A percentile compares a stretch with the other conserved stretches of the same genome.
phyloP scores from a whole-genome alignment of 306 rosid species.

The Quercus glauca region DNA sequence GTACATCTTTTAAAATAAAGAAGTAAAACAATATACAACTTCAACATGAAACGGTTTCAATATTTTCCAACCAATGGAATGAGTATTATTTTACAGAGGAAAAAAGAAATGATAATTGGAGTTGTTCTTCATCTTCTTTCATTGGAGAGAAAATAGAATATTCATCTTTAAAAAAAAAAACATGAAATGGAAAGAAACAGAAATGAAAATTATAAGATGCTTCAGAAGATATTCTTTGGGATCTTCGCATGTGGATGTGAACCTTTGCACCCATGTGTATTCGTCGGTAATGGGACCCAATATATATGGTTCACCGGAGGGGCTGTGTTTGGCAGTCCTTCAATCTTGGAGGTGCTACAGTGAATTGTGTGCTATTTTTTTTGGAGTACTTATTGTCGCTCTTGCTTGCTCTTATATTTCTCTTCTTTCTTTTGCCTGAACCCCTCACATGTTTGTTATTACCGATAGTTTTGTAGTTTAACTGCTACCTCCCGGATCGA shows the following conservation, averaged over 20 bases:
- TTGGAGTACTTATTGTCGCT: background rate
- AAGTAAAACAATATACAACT: background rate
- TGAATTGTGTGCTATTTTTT: background rate
- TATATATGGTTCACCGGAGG: too few relatives aligned
- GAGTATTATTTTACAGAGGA: too few relatives aligned
- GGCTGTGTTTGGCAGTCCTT: background rate
- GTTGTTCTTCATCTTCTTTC: too few relatives aligned
- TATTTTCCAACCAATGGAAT: too few relatives aligned
- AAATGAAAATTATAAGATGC: background rate
- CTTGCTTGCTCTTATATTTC: too few relatives aligned
- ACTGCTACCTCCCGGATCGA: too few relatives aligned
- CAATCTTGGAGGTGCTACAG: background rate
- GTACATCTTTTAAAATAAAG: background rate
- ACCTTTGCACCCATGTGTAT: constrained; percentile 19
- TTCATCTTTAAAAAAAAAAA: background rate
- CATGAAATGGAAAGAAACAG: background rate
- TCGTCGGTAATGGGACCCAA: background rate
- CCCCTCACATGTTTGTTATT: too few relatives aligned
- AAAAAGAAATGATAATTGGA: too few relatives aligned
- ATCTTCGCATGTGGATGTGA: background rate
- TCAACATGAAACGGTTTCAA: background rate
- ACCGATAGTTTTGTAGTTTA: too few relatives aligned
- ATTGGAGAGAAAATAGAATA: background rate
- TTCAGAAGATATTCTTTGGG: background rate
- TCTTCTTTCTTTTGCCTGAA: too few relatives aligned